These are phyloP conservation scores for Collybia sordida DNA, from an alignment of 768 basidiomycete genomes.

Conservation along the genomic window DNA sequence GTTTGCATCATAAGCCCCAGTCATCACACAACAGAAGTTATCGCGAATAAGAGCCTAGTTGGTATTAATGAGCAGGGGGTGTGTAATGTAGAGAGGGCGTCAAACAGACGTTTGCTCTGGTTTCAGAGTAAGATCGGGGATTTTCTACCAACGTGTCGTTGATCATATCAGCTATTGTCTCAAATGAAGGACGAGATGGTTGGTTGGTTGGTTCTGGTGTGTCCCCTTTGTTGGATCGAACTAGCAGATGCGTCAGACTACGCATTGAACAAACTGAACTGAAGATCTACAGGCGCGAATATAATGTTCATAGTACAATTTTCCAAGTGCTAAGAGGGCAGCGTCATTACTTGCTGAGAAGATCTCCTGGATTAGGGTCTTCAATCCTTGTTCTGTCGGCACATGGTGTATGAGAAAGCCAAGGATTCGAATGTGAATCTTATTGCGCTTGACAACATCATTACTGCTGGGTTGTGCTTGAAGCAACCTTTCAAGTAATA, in stretches of 20 bases:
- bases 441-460: too few relatives aligned
- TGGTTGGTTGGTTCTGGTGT: slow-evolving; percentile 3
- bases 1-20: slow-evolving; percentile 20
- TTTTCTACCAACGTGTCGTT: background rate
- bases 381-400: too few relatives aligned
- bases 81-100: background rate
- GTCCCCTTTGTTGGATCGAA: background rate
- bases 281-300: slow-evolving; percentile 23
- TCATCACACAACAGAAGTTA: slow-evolving; percentile 30
- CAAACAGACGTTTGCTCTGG: slow-evolving; percentile 8
- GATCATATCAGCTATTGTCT: background rate
- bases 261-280: background rate
- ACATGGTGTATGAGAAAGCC: too few relatives aligned
- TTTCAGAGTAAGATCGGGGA: slow-evolving; percentile 3
- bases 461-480: too few relatives aligned
- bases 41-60: slow-evolving; percentile 35
- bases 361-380: too few relatives aligned
- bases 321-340: slow-evolving; percentile 18
- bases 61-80: background rate
- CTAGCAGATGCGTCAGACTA: background rate
- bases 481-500: too few relatives aligned
- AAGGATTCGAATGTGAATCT: too few relatives aligned
- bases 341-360: slow-evolving; percentile 24
- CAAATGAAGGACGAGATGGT: slow-evolving; percentile 6
- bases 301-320: slow-evolving; percentile 25